Percentiles rank a stretch among this genome's conserved stretches.
phyloP scores from a whole-genome alignment of 2,329 filamentous ascomycete genomes.

The Acrocalymma vagum region DNA sequence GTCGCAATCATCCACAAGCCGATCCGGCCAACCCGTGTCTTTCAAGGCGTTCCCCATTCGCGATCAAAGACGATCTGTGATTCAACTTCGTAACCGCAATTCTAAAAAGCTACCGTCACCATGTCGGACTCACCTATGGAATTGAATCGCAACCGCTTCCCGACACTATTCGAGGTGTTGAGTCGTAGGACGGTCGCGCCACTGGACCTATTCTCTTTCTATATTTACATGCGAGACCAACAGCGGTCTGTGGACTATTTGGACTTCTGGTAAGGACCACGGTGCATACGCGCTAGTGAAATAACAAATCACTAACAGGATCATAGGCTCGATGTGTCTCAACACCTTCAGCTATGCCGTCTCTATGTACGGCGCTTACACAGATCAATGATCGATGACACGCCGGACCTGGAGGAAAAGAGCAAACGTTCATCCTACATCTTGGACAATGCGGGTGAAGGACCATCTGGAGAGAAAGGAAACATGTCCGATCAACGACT shows the following conservation, averaged over 20 bases:
- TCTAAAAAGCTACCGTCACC: slow-evolving; percentile 12
- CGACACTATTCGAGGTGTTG: slow-evolving; percentile 94
- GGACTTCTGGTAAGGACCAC: slow-evolving; percentile 84
- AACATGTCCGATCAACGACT: slow-evolving; percentile 86
- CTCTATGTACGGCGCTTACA: slow-evolving; percentile 97
- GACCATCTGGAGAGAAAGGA: slow-evolving; percentile 69
- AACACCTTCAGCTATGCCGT: slow-evolving; percentile 97
- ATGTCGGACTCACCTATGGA: slow-evolving; percentile 35
- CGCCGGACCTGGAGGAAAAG: slow-evolving; percentile 85
- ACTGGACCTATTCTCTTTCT: slow-evolving; percentile 97
- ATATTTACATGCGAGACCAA: slow-evolving; percentile 99
- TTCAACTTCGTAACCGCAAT: slow-evolving; percentile 17
- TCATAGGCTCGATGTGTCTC: slow-evolving; percentile 93
- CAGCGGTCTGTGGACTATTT: slow-evolving; percentile 97
- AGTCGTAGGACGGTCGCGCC: slow-evolving; percentile 93
- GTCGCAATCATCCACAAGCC: too few species aligned
- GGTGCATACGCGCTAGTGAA: not conserved
- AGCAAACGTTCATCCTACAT: slow-evolving; percentile 87
- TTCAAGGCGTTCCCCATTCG: not conserved
- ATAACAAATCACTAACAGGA: slow-evolving; percentile 35
- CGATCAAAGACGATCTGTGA: not conserved
- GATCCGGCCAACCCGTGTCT: not conserved
- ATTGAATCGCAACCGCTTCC: slow-evolving; percentile 77
- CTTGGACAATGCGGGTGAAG: slow-evolving; percentile 71
- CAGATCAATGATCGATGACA: slow-evolving; percentile 90